phyloP scores from a whole-genome alignment of 2,329 filamentous ascomycete genomes.

The Akanthomyces muscarius region DNA sequence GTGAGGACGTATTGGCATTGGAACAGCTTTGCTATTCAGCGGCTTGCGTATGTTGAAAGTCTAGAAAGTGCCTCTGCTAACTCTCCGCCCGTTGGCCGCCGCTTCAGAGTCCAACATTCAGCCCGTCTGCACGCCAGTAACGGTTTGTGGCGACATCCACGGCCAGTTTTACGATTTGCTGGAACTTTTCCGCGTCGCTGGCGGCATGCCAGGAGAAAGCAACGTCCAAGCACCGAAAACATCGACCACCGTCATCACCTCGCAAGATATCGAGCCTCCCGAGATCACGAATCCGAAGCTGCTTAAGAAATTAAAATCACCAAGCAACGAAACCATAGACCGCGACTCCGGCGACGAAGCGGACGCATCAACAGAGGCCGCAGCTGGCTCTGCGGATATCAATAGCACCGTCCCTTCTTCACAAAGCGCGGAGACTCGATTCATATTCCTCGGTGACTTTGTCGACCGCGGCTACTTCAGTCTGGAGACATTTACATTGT shows the following conservation, averaged over 20 bases:
- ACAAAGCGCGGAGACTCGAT: constrained; percentile 52
- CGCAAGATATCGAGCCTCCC: constrained; percentile 89
- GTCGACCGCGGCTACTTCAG: constrained; percentile 97
- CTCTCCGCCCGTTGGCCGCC: not conserved
- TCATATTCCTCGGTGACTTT: constrained; percentile 76
- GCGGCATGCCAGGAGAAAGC: constrained; percentile 88
- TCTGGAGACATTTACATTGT: constrained; percentile 93
- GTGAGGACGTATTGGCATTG: constrained; percentile 41
- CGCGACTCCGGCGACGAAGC: constrained; percentile 43
- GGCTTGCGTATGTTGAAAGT: not conserved
- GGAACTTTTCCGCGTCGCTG: constrained; percentile 93
- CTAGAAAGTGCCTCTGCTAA: not conserved
- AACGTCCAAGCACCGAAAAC: constrained; percentile 65
- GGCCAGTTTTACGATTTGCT: constrained; percentile 98
- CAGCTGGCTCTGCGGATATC: constrained; percentile 25
- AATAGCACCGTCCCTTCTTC: constrained; percentile 32
- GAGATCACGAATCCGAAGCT: constrained; percentile 85
- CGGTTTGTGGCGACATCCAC: constrained; percentile 96
- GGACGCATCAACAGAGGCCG: constrained; percentile 26
- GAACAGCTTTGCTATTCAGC: not conserved
- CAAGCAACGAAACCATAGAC: constrained; percentile 48
- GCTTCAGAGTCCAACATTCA: constrained; percentile 90
- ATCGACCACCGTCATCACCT: constrained; percentile 70
- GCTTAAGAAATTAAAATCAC: constrained; percentile 71
- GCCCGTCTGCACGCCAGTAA: constrained; percentile 93